A percentile compares a stretch with the other conserved stretches of the same genome.
Evolutionary conservation across 495 filamentous ascomycete species (phyloP).

Genomic region (Hypoxylon trugodes): DNA sequence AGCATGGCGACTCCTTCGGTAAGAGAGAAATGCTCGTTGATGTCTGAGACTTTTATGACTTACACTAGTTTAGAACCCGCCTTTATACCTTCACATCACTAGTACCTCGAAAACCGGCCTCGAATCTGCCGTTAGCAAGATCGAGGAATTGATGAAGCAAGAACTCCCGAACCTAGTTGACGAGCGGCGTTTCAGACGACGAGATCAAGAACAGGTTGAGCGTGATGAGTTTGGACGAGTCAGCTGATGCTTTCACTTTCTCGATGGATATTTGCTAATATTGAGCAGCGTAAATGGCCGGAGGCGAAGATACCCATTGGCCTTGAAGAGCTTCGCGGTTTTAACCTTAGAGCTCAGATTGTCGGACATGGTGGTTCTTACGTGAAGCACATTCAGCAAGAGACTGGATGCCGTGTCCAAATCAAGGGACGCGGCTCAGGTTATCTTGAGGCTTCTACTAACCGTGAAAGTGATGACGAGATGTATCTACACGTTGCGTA

Average conservation of each 20-base stretch:
- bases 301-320: constrained; percentile 92
- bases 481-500: constrained; percentile 98
- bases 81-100: constrained; percentile 93
- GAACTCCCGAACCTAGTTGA: constrained; percentile 95
- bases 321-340: constrained; percentile 91
- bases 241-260: constrained; percentile 43
- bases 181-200: constrained; percentile 88
- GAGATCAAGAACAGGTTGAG: constrained; percentile 89
- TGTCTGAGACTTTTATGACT: constrained; percentile 8
- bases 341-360: constrained; percentile 94
- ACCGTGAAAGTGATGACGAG: constrained; percentile 87
- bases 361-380: constrained; percentile 93
- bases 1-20: constrained; percentile 94
- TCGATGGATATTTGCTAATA: constrained; percentile 43
- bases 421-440: constrained; percentile 98
- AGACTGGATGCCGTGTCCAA: constrained; percentile 93
- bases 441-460: constrained; percentile 85
- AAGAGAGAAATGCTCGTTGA: constrained; percentile 51
- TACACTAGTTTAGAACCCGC: constrained; percentile 76
- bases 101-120: constrained; percentile 92
- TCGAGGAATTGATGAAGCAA: constrained; percentile 95
- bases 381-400: constrained; percentile 96
- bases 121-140: constrained; percentile 82
- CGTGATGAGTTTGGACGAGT: constrained; percentile 94
- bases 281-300: constrained; percentile 92